These are phyloP conservation scores for Chrysoporthe deuterocubensis DNA, from an alignment of 2,329 filamentous ascomycete species.

Conservation along the genomic window DNA sequence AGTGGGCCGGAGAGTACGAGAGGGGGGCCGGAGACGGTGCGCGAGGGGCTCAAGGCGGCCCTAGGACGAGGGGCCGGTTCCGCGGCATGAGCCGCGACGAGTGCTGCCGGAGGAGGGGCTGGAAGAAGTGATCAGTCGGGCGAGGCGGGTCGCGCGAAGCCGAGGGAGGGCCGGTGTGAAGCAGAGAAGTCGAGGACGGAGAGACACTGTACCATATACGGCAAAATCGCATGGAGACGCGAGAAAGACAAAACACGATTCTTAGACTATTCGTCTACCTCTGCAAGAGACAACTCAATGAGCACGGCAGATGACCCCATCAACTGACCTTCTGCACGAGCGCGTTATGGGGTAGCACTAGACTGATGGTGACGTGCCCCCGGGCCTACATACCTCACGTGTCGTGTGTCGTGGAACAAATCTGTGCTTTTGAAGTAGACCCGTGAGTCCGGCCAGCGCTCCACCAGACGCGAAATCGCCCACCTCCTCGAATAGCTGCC, in stretches of 20 bases:
- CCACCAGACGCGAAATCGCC: too few species aligned
- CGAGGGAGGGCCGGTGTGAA: not conserved
- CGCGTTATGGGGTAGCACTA: too few species aligned
- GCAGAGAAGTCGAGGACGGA: conserved; percentile 1
- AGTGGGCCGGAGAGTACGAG: not conserved
- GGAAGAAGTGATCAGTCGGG: not conserved
- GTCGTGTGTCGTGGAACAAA: too few species aligned
- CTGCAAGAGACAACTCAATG: not conserved
- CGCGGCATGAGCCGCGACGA: not conserved
- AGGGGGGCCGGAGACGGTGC: not conserved
- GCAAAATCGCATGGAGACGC: conserved; percentile 19
- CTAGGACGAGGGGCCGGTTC: not conserved
- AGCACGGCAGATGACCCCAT: not conserved
- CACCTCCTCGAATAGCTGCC: too few species aligned
- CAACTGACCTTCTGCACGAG: too few species aligned
- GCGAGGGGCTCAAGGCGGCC: not conserved
- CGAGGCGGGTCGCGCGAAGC: not conserved
- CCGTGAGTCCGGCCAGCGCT: too few species aligned
- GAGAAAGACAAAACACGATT: conserved; percentile 23
- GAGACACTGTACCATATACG: conserved; percentile 23
- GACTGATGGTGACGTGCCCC: too few species aligned
- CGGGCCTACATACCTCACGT: too few species aligned
- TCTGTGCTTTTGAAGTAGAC: too few species aligned
- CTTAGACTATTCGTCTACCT: conserved; percentile 18
- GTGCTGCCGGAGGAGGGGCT: not conserved